Conservation (phyloP, 2,329 filamentous ascomycete species). For the Phyllosticta capitalensis region DNA sequence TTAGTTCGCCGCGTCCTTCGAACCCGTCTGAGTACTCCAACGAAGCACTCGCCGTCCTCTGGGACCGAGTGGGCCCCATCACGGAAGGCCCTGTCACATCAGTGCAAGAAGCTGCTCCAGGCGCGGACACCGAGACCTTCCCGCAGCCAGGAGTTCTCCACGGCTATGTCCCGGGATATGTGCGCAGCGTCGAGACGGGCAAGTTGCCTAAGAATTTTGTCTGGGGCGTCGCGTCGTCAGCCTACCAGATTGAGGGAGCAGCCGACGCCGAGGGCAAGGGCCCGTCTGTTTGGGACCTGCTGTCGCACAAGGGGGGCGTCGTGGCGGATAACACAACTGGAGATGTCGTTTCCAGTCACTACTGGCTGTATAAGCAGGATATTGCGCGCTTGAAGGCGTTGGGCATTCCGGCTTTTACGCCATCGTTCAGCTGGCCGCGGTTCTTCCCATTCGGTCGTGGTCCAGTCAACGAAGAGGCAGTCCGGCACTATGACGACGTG, state of each 20-base stretch:
- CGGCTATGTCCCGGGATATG: constrained; percentile 30
- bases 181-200: constrained; percentile 22
- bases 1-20: constrained; percentile 23
- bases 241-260: constrained; percentile 37
- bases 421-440: constrained; percentile 30
- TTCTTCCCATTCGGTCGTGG: constrained; percentile 31
- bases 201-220: constrained; percentile 35
- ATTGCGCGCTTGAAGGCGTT: constrained; percentile 28
- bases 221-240: constrained; percentile 33
- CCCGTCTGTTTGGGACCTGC: constrained; percentile 35
- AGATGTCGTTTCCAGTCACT: constrained; percentile 33
- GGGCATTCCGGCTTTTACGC: constrained; percentile 25
- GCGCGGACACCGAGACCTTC: constrained; percentile 15
- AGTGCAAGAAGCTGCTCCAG: not conserved
- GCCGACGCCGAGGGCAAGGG: constrained; percentile 35
- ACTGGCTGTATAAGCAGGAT: constrained; percentile 37
- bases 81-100: constrained; percentile 33
- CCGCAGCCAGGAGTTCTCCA: constrained; percentile 31
- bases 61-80: constrained; percentile 37
- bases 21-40: constrained; percentile 34
- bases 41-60: constrained; percentile 36
- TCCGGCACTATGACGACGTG: constrained; percentile 32
- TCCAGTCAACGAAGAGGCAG: constrained; percentile 26
- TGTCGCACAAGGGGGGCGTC: constrained; percentile 27
- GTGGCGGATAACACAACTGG: constrained; percentile 34